Evolutionary conservation across 495 filamentous ascomycete species (phyloP), one percentile per base, ranked within the genome.

Genomic region (Acidiella bohemica): DNA sequence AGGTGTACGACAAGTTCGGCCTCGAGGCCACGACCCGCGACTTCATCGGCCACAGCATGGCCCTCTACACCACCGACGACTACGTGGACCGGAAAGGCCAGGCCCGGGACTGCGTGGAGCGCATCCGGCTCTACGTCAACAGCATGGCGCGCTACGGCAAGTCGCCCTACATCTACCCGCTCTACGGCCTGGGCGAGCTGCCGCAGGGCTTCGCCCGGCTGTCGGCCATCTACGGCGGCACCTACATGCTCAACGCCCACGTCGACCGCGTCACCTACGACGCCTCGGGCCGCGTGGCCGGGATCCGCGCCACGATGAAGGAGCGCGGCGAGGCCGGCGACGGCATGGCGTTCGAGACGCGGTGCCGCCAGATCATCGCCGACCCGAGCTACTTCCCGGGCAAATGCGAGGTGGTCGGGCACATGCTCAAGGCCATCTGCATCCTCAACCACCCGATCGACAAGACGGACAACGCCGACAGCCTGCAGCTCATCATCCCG

Each of bases 21-120:
- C 75, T 99, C 45, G 90, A 99, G 60, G 55, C 78, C n/a, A 72
- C 75, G 41, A 99, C 90, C 44, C 78, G 82, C 28, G 92, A 96
- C 60, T 99, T 99, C 58, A 76, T 94, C 56, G 90, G 90, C 34
- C 90, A 99, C 63, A 85, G 86, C 46, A 99, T 99, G 90, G 90
- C 92, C 40, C 72, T 99, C 27, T 95, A 84, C 71, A 73, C 75
- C 22, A 82, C 80, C 35, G 92, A 99, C 59, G 71, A 74, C 31
- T 95, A 96, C 60, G 76, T 93, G 53, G 76, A 70, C 50, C 59
- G 69, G 42, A 62, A 67, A 9, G 87, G 87, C 46, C 60, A 61
- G 51, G 86, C 90, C 30, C 72, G 80, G 50, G 90, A 95, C 55
- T 76, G 84, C 36, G 84, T 96, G 56, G 75, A 82, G 59, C 85